A percentile compares a stretch with the other conserved stretches of the same genome.
These are phyloP conservation scores for Flammula alnicola DNA, from an alignment of 1,284 basidiomycete genomes.

Conservation along the genomic window DNA sequence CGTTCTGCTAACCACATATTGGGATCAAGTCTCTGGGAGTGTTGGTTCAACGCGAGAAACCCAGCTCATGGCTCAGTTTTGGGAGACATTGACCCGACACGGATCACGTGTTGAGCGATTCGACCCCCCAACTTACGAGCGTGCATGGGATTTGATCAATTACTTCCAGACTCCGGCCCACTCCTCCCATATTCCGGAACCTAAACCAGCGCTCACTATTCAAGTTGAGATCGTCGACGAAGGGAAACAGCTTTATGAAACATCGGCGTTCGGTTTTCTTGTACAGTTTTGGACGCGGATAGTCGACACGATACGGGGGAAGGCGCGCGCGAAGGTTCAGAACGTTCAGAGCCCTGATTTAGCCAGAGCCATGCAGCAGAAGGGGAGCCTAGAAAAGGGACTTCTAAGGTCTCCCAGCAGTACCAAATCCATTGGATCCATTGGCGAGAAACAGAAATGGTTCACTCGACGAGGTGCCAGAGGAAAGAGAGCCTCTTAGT, in stretches of 20 bases:
- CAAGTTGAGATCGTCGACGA: constrained; percentile 1
- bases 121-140: not conserved
- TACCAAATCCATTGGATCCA: no score
- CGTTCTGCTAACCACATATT: not conserved
- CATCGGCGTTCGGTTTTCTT: constrained; percentile 1
- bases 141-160: not conserved
- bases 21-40: not conserved
- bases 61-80: not conserved
- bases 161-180: no score
- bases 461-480: no score
- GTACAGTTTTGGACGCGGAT: not conserved
- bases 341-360: no score
- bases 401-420: no score
- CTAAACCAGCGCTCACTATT: not conserved
- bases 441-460: no score
- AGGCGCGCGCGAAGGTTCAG: no score
- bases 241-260: not conserved
- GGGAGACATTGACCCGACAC: not conserved
- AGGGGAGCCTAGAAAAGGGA: no score
- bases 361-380: no score
- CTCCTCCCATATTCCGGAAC: no score
- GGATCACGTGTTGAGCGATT: not conserved
- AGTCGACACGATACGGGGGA: not conserved
- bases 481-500: no score
- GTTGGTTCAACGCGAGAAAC: not conserved